These are phyloP conservation scores for Canavalia ensiformis DNA, from an alignment of 306 rosid genomes.

Conservation along the genomic window DNA sequence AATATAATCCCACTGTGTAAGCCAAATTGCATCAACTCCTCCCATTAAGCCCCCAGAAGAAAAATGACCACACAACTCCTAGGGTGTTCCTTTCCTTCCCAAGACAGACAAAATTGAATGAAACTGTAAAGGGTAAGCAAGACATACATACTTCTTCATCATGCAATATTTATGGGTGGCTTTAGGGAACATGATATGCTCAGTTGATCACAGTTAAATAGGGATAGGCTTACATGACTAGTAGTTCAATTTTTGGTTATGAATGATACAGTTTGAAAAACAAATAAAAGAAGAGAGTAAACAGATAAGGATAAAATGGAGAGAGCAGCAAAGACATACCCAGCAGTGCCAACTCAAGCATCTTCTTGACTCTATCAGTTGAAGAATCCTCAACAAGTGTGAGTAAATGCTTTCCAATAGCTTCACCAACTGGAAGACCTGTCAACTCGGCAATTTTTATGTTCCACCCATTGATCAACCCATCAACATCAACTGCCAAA, in stretches of 20 bases:
- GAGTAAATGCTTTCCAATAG: slow-evolving; percentile 84
- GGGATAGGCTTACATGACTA: neutral
- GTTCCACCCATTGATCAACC: slow-evolving; percentile 91
- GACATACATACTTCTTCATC: slow-evolving; percentile 23
- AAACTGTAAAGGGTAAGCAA: neutral
- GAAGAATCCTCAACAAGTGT: slow-evolving; percentile 90
- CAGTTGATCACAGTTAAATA: slow-evolving; percentile 23
- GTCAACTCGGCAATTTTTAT: slow-evolving; percentile 88
- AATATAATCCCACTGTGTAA: slow-evolving; percentile 8
- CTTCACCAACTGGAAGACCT: slow-evolving; percentile 83
- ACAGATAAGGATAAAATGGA: neutral
- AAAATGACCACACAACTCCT: slow-evolving; percentile 26
- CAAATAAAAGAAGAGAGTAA: slow-evolving; percentile 12
- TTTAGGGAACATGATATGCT: slow-evolving; percentile 19
- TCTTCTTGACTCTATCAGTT: slow-evolving; percentile 61
- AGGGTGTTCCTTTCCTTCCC: slow-evolving; percentile 36
- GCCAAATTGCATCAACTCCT: slow-evolving; percentile 17
- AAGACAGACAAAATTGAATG: slow-evolving; percentile 16
- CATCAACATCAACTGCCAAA: slow-evolving; percentile 90
- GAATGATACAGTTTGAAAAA: slow-evolving; percentile 26
- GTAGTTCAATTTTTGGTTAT: slow-evolving; percentile 13
- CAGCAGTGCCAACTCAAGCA: slow-evolving; percentile 79
- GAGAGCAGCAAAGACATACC: slow-evolving; percentile 57
- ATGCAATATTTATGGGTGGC: slow-evolving; percentile 29
- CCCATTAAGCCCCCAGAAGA: slow-evolving; percentile 18